Conservation (phyloP, 345 rosid genomes). For the Bruguiera parviflora region DNA sequence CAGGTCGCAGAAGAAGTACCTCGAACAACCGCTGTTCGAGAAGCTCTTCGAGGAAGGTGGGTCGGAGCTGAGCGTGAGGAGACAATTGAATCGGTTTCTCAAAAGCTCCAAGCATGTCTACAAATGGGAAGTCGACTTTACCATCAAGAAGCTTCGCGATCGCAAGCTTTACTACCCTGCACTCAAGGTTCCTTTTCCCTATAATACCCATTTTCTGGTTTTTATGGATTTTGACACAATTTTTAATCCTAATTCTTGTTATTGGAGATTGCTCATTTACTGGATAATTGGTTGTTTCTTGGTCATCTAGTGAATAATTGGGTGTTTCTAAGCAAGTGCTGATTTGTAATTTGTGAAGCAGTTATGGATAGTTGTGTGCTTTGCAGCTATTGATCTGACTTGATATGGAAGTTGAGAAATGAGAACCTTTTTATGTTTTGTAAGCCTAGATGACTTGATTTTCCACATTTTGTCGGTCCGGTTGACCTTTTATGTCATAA, state of each 20-base stretch:
- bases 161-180: slow-evolving; percentile 75
- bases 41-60: slow-evolving; percentile 75
- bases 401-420: too few species aligned
- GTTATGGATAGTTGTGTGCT: too few species aligned
- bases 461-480: too few species aligned
- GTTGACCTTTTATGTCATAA: too few species aligned
- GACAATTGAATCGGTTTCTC: slow-evolving; percentile 71
- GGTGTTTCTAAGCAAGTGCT: too few species aligned
- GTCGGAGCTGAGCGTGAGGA: slow-evolving; percentile 57
- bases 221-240: neutral
- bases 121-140: slow-evolving; percentile 96
- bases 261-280: neutral
- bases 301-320: too few species aligned
- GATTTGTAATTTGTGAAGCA: too few species aligned
- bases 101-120: slow-evolving; percentile 77
- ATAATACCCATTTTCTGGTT: slow-evolving; percentile 1
- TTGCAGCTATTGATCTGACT: too few species aligned
- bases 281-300: too few species aligned
- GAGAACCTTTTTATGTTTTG: too few species aligned
- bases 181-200: slow-evolving; percentile 54
- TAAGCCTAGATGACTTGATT: too few species aligned
- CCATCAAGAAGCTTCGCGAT: slow-evolving; percentile 75
- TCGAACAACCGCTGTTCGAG: slow-evolving; percentile 73
- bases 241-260: neutral
- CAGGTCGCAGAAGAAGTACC: slow-evolving; percentile 71